A percentile compares a stretch with the other conserved stretches of the same genome.
phyloP scores from a whole-genome alignment of 495 filamentous ascomycete genomes.

The Aspergillus indologenus region DNA sequence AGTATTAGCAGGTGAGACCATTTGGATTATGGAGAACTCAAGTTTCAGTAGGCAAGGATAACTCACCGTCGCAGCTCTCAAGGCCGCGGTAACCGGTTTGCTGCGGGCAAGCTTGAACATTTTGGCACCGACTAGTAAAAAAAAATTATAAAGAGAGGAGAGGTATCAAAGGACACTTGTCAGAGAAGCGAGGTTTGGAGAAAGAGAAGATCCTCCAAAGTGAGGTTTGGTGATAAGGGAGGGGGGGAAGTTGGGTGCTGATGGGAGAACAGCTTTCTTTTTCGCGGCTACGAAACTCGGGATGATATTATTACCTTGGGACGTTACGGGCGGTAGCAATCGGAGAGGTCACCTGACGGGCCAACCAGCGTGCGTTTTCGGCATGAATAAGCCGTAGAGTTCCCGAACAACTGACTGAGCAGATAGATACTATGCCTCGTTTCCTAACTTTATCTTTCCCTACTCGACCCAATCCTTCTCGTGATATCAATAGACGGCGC shows the following conservation, averaged over 20 bases:
- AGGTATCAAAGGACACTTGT: conserved; percentile 10
- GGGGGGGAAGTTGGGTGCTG: conserved; percentile 17
- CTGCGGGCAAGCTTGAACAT: conserved; percentile 77
- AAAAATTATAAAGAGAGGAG: conserved; percentile 22
- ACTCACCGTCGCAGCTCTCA: conserved; percentile 62
- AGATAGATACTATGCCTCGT: too few species aligned
- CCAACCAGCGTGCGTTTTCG: conserved; percentile 19
- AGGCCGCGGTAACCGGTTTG: conserved; percentile 62
- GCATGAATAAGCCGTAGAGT: conserved; percentile 17
- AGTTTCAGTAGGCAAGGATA: conserved; percentile 10
- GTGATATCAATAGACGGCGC: too few species aligned
- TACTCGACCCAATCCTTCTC: too few species aligned
- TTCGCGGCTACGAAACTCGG: conserved; percentile 32
- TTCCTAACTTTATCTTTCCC: too few species aligned
- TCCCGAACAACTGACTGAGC: conserved; percentile 8
- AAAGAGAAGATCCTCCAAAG: conserved; percentile 10
- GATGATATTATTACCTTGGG: conserved; percentile 26
- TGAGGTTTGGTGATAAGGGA: conserved; percentile 7
- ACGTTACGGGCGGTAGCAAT: conserved; percentile 13
- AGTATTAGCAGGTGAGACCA: conserved; percentile 23
- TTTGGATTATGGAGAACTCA: conserved; percentile 15
- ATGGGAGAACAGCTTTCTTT: conserved; percentile 45
- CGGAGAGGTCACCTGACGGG: conserved; percentile 19
- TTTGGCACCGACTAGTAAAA: conserved; percentile 25
- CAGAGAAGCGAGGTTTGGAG: conserved; percentile 8